A percentile compares a stretch with the other conserved stretches of the same genome.
phyloP scores from a whole-genome alignment of 2,329 filamentous ascomycete genomes.

The Samsoniella hepiali region DNA sequence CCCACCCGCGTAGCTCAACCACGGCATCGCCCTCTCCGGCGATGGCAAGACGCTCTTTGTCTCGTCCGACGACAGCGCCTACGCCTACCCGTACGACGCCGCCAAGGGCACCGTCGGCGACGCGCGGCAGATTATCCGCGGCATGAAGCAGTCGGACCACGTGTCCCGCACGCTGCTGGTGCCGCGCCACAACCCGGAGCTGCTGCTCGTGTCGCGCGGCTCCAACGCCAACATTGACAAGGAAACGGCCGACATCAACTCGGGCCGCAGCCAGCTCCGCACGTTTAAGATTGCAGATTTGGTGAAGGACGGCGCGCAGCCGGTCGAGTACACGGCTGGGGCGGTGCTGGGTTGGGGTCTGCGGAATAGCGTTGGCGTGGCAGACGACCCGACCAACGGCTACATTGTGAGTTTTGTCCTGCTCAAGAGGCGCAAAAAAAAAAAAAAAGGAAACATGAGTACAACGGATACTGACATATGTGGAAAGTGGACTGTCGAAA shows the following conservation, averaged over 20 bases:
- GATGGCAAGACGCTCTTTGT: constrained; percentile 48
- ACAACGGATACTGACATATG: background rate
- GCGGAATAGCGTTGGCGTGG: constrained; percentile 66
- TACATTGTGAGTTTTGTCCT: constrained; percentile 34
- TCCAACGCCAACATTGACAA: constrained; percentile 57
- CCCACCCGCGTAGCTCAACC: constrained; percentile 40
- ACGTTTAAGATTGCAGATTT: constrained; percentile 37
- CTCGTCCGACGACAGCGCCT: constrained; percentile 52
- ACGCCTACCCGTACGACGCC: constrained; percentile 59
- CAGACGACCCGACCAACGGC: constrained; percentile 50
- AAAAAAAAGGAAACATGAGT: background rate
- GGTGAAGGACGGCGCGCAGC: constrained; percentile 20
- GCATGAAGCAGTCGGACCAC: constrained; percentile 59
- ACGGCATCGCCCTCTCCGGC: constrained; percentile 45
- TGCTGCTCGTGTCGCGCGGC: constrained; percentile 61
- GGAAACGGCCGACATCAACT: constrained; percentile 43
- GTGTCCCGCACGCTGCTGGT: constrained; percentile 61
- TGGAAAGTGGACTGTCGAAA: constrained; percentile 55
- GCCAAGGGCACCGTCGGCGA: constrained; percentile 40
- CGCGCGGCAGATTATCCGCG: constrained; percentile 48
- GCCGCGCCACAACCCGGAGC: constrained; percentile 46
- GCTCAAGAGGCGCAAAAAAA: background rate
- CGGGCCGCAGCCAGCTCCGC: constrained; percentile 60
- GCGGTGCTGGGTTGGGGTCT: constrained; percentile 60
- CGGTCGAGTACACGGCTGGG: constrained; percentile 42